These are phyloP conservation scores for Acidiella bohemica DNA, from an alignment of 495 filamentous ascomycete species.

Conservation along the genomic window DNA sequence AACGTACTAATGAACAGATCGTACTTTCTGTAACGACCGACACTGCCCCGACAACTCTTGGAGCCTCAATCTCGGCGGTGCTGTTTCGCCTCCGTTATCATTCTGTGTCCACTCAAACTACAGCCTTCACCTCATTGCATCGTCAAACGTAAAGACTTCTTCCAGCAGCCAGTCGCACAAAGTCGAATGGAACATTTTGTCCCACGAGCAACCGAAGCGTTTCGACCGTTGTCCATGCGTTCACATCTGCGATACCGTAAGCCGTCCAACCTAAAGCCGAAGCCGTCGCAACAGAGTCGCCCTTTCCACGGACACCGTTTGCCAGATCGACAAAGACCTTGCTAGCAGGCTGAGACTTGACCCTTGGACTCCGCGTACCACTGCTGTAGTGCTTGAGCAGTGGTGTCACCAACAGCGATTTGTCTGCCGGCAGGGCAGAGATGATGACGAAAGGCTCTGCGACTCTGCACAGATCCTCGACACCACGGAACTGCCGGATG, in stretches of 20 bases:
- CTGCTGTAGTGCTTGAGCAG: slow-evolving; percentile 50
- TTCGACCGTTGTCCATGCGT: slow-evolving; percentile 70
- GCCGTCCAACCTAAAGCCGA: slow-evolving; percentile 60
- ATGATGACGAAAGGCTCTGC: slow-evolving; percentile 68
- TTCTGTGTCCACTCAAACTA: too few relatives aligned
- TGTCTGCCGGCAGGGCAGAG: slow-evolving; percentile 62
- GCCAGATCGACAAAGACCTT: slow-evolving; percentile 75
- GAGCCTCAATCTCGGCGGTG: too few relatives aligned
- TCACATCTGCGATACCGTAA: slow-evolving; percentile 65
- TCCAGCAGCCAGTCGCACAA: slow-evolving; percentile 65
- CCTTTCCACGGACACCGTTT: slow-evolving; percentile 45
- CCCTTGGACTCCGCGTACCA: slow-evolving; percentile 11
- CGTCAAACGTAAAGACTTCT: slow-evolving; percentile 51
- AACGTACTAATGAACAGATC: too few relatives aligned
- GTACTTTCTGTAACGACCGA: too few relatives aligned
- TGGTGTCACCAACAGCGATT: slow-evolving; percentile 66
- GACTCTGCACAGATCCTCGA: slow-evolving; percentile 62
- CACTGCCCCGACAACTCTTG: too few relatives aligned
- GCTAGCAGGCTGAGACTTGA: slow-evolving; percentile 31
- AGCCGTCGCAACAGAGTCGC: slow-evolving; percentile 55
- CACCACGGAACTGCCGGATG: slow-evolving; percentile 63
- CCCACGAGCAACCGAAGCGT: slow-evolving; percentile 64
- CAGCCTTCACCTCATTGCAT: too few relatives aligned
- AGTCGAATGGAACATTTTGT: slow-evolving; percentile 77
- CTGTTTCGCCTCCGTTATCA: too few relatives aligned